Conservation (phyloP, 257 asterid species). For the Ocimum tenuiflorum region DNA sequence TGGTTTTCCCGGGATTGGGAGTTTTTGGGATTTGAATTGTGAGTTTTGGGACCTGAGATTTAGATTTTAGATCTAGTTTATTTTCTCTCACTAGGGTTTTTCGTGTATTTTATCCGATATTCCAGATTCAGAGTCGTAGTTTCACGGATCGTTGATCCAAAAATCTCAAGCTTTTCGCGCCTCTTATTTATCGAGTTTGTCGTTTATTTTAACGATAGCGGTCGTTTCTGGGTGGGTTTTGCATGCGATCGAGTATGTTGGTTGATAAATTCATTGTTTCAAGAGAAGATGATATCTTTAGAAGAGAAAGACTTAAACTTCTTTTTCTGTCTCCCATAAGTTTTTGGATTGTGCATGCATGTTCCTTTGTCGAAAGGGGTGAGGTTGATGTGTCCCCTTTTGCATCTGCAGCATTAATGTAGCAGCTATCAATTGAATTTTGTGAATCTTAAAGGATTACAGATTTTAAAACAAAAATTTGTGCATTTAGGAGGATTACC, state of each 20-base stretch:
- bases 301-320: neutral
- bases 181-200: no score
- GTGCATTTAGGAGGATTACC: no score
- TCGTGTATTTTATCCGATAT: neutral
- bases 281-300: neutral
- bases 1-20: neutral
- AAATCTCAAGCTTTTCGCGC: no score
- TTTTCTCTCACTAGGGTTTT: neutral
- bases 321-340: neutral
- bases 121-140: neutral
- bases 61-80: neutral
- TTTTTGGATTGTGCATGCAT: conserved; percentile 1
- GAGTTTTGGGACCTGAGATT: neutral
- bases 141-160: neutral
- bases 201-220: neutral
- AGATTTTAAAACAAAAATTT: neutral
- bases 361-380: neutral
- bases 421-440: neutral
- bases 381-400: neutral
- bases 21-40: neutral
- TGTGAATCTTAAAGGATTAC: neutral
- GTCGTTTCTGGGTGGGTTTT: neutral
- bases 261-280: neutral
- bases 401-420: neutral
- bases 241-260: neutral